Percentiles rank a stretch among this genome's conserved stretches.
Evolutionary conservation across 176 grass and related monocot genomes (phyloP).

Genomic region (Triticum turgidum): DNA sequence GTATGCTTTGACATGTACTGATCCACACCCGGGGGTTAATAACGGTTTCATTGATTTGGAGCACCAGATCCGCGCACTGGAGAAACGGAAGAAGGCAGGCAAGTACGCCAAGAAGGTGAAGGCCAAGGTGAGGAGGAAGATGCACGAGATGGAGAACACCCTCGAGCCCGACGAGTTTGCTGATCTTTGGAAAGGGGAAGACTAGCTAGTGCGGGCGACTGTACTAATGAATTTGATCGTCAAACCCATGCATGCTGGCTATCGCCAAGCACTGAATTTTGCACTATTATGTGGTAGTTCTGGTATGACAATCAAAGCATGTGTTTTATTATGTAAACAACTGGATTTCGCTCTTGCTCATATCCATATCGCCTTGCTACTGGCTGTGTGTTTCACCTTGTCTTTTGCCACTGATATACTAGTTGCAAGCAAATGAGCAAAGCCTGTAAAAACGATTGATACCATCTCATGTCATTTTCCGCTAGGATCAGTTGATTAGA

Average conservation of each 20-base stretch:
- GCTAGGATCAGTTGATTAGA: too few species aligned
- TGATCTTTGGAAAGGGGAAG: slow-evolving; percentile 78
- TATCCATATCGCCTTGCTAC: neutral
- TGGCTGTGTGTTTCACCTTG: too few species aligned
- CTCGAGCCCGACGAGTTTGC: slow-evolving; percentile 83
- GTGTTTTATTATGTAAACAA: neutral
- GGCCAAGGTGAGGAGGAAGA: slow-evolving; percentile 84
- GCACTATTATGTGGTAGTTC: neutral
- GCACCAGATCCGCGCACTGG: slow-evolving; percentile 66
- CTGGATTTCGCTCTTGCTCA: neutral
- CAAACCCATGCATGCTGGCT: neutral
- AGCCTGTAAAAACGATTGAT: too few species aligned
- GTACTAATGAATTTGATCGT: neutral
- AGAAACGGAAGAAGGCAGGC: slow-evolving; percentile 80
- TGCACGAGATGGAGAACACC: slow-evolving; percentile 66
- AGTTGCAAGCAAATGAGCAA: too few species aligned
- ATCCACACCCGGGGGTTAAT: neutral
- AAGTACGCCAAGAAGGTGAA: slow-evolving; percentile 88
- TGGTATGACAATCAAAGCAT: slow-evolving; percentile 27
- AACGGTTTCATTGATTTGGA: neutral
- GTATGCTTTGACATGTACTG: neutral
- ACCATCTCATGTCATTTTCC: too few species aligned
- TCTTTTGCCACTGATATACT: too few species aligned
- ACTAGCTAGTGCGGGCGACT: neutral
- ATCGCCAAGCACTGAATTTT: slow-evolving; percentile 22